Evolutionary conservation across 805 yeast genomes (phyloP).

Genomic region (Metschnikowia aberdeeniae): DNA sequence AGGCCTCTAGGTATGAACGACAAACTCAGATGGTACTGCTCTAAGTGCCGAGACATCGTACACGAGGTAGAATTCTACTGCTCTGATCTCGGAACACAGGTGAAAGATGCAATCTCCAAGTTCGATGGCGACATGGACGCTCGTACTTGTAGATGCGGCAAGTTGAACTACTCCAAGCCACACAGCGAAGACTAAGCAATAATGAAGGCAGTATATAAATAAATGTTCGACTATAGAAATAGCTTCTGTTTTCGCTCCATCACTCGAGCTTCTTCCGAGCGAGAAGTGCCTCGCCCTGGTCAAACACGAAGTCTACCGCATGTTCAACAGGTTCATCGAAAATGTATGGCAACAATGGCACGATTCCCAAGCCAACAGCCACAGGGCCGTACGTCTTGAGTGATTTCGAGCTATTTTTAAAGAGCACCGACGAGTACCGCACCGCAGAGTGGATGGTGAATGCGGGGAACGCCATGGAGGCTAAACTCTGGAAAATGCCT

Average conservation of each 20-base stretch:
- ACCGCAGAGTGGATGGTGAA: conserved; percentile 78
- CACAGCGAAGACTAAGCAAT: conserved; percentile 18
- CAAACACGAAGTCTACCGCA: conserved; percentile 60
- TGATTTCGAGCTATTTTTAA: conserved; percentile 49
- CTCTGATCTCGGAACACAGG: conserved; percentile 83
- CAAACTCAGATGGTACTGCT: conserved; percentile 84
- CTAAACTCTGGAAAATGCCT: conserved; percentile 76
- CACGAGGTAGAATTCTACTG: conserved; percentile 72
- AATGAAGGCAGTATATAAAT: neutral
- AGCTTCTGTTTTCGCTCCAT: neutral
- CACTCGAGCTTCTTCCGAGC: conserved; percentile 2
- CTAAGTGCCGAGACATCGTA: conserved; percentile 58
- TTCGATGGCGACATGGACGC: conserved; percentile 61
- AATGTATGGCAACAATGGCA: conserved; percentile 71
- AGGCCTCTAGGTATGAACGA: conserved; percentile 71
- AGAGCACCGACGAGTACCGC: conserved; percentile 58
- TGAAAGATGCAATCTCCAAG: conserved; percentile 70
- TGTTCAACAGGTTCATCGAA: conserved; percentile 82
- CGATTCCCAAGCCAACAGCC: conserved; percentile 69
- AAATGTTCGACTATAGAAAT: neutral
- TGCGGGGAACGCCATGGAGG: conserved; percentile 85
- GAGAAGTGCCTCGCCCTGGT: conserved; percentile 34
- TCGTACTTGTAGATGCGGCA: conserved; percentile 79
- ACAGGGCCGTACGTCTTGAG: conserved; percentile 72
- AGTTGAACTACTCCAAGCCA: conserved; percentile 65